Conservation (phyloP, 23 red algal genomes). For the Pyropia yezoensis region DNA sequence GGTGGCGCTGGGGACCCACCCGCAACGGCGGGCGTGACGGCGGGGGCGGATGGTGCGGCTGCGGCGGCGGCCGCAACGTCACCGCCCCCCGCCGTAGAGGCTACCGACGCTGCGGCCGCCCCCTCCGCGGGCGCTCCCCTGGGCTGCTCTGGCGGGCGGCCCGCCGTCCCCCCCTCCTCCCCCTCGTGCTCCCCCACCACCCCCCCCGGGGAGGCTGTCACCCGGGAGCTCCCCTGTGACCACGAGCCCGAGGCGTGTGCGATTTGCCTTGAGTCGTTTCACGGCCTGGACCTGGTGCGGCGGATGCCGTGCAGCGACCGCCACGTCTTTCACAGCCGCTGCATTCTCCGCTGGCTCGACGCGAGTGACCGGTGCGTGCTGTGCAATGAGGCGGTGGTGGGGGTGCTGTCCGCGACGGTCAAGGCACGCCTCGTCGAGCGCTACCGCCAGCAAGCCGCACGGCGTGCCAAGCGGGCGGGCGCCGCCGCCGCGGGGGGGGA, state of each 20-base stretch:
- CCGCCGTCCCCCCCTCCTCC: not conserved
- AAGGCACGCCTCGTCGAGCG: too few relatives aligned
- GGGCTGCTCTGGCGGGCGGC: not conserved
- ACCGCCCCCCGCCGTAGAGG: not conserved
- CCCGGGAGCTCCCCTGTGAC: constrained; percentile 5
- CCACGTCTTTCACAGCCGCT: constrained; percentile 57
- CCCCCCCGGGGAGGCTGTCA: not conserved
- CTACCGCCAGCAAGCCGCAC: too few relatives aligned
- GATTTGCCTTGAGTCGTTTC: constrained; percentile 43
- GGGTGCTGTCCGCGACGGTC: too few relatives aligned
- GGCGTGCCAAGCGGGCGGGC: too few relatives aligned
- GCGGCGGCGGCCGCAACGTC: not conserved
- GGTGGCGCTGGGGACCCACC: not conserved
- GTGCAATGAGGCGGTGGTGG: constrained; percentile 31
- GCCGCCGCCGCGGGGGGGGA: too few relatives aligned
- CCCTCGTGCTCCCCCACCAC: not conserved
- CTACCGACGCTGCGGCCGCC: not conserved
- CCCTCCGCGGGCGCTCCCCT: not conserved
- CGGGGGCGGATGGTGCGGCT: not conserved
- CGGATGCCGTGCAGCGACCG: constrained; percentile 39
- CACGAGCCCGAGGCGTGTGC: constrained; percentile 25
- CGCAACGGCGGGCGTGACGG: not conserved
- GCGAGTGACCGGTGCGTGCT: constrained; percentile 40
- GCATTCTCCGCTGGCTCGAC: constrained; percentile 53
- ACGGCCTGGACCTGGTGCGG: constrained; percentile 43